Base-by-base conservation (phyloP, 2,329 filamentous ascomycete species). In the Fusarium buharicum region DNA sequence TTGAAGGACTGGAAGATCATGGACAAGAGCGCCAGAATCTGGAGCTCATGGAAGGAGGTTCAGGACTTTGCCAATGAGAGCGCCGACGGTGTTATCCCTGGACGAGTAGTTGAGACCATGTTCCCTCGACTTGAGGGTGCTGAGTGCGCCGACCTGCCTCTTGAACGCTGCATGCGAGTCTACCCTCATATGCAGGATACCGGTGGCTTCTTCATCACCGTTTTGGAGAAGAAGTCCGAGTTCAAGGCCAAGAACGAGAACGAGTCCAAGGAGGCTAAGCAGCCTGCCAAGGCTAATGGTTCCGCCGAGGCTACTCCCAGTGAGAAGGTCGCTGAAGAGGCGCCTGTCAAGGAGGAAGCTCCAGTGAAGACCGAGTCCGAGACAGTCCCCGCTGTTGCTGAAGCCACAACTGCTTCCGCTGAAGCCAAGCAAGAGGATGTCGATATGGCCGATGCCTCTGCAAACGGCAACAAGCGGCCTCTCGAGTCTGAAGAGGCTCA, bases 101-200 rank as follows among this genome's bases (percentile, higher is more conserved):
- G 87, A 52, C 87, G 88, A 65, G 77, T 99, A 22, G 84, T 86
- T 4, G 86, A 91, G 70, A 88, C 87, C 73, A 97, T 97, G 91
- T 99, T 99, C 78, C 84, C 93, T 6, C 78, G 78, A 34, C 82
- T 86, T 0, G 81, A 82, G 54, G 78, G 77, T 14, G 77, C 79
- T 34, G 78, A 81, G 24, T 85, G 84, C 50, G 81, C 85, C 76
- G 72, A 84, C 77, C 82, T 97, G 20, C 93, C 93, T 14, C 84
- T 98, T 16, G 91, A 97, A 70, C 86, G 90, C 58, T 97, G 94
- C 77, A 93, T 98, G 84, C 86, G 95, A 61, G 88, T 99, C 7
- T 99, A 98, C 75, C 91, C 93, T 30, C 95, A 99, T 76, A 84
- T 93, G 73, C 95, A 99, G 77, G 93, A 99, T 70, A 99, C 95